A percentile compares a stretch with the other conserved stretches of the same genome.
Evolutionary conservation across 305 asterid species (phyloP).

Genomic region (Petunia hybrid): DNA sequence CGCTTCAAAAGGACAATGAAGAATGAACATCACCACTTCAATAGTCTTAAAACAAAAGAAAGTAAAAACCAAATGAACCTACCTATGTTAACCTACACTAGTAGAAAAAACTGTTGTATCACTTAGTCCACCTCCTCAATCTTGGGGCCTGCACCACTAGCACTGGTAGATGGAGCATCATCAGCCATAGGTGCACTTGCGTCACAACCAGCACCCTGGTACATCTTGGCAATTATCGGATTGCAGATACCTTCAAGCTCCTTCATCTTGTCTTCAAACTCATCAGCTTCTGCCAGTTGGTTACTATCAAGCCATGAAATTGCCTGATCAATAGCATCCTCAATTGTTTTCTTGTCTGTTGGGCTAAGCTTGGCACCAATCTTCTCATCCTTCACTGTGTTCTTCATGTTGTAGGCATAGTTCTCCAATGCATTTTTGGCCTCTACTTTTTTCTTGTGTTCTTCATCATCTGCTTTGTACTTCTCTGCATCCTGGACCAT

Average conservation of each 20-base stretch:
- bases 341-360: slow-evolving; percentile 34
- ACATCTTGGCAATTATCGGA: slow-evolving; percentile 32
- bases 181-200: background rate
- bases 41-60: background rate
- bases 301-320: slow-evolving; percentile 38
- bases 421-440: slow-evolving; percentile 34
- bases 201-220: slow-evolving; percentile 29
- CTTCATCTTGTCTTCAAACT: slow-evolving; percentile 38
- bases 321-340: slow-evolving; percentile 34
- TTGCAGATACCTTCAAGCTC: slow-evolving; percentile 28
- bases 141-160: background rate
- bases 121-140: slow-evolving; percentile 10
- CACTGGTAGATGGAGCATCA: background rate
- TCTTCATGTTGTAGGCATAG: slow-evolving; percentile 37
- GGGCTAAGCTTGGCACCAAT: slow-evolving; percentile 30
- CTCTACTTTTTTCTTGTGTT: slow-evolving; percentile 33
- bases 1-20: background rate
- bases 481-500: slow-evolving; percentile 41
- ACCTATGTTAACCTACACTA: slow-evolving; percentile 12
- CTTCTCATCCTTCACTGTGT: slow-evolving; percentile 36
- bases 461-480: slow-evolving; percentile 40
- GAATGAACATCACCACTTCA: background rate
- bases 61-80: background rate
- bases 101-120: background rate
- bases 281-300: slow-evolving; percentile 36